These are phyloP conservation scores for Pulveroboletus sp. DNA, from an alignment of 768 basidiomycete species.

Conservation along the genomic window DNA sequence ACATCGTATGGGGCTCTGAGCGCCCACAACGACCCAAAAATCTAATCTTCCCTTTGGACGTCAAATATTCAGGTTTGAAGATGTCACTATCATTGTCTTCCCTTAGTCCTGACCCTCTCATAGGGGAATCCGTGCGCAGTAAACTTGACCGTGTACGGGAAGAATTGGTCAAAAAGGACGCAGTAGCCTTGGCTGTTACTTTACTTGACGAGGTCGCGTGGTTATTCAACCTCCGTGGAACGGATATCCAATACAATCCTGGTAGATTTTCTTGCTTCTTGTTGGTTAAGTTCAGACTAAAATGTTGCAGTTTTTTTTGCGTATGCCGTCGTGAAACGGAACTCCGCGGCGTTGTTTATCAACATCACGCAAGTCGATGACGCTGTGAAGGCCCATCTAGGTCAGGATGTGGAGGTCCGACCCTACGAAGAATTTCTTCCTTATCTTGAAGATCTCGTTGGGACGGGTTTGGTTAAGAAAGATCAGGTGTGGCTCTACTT, in stretches of 20 bases:
- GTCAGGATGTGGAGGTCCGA: slow-evolving; percentile 54
- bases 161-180: slow-evolving; percentile 54
- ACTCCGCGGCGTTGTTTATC: slow-evolving; percentile 63
- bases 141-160: slow-evolving; percentile 70
- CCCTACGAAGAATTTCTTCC: slow-evolving; percentile 68
- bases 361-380: slow-evolving; percentile 46
- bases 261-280: slow-evolving; percentile 31
- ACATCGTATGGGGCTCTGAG: slow-evolving; percentile 65
- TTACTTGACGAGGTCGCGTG: slow-evolving; percentile 94
- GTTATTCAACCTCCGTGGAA: slow-evolving; percentile 89
- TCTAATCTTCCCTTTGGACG: slow-evolving; percentile 61
- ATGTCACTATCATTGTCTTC: background rate
- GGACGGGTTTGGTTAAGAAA: slow-evolving; percentile 32
- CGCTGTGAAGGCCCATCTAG: slow-evolving; percentile 46
- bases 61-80: slow-evolving; percentile 64
- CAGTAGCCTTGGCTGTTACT: slow-evolving; percentile 68
- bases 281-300: background rate
- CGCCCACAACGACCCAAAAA: slow-evolving; percentile 69
- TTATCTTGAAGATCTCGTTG: slow-evolving; percentile 52
- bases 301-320: slow-evolving; percentile 75
- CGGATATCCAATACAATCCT: slow-evolving; percentile 88
- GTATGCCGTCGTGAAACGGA: slow-evolving; percentile 72
- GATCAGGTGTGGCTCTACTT: slow-evolving; percentile 26
- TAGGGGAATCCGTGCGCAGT: slow-evolving; percentile 55
- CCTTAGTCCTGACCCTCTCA: background rate